Percentiles rank a stretch among this genome's conserved stretches.
These are phyloP conservation scores for Saccharomycopsis crataegensis DNA, from an alignment of 1,139 yeast species.

Conservation along the genomic window DNA sequence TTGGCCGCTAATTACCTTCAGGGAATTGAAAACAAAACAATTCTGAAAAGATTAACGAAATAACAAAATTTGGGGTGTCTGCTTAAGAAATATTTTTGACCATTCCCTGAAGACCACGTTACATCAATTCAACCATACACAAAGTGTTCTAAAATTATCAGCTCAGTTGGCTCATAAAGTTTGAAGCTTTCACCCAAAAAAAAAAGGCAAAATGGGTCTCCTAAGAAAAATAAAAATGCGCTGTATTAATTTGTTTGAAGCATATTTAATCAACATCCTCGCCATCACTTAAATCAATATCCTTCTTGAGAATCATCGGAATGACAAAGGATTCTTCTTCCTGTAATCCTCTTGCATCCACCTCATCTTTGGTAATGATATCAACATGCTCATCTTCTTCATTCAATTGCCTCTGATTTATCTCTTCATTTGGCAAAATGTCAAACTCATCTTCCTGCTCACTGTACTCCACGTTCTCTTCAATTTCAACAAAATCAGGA, in stretches of 20 bases:
- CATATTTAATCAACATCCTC: conserved; percentile 6
- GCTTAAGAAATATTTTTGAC: too few species aligned
- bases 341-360: conserved; percentile 17
- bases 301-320: conserved; percentile 8
- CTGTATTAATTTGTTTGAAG: not conserved
- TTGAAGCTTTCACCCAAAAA: too few species aligned
- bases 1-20: too few species aligned
- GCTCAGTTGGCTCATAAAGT: too few species aligned
- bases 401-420: conserved; percentile 51
- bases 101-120: too few species aligned
- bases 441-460: conserved; percentile 94
- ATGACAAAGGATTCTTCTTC: conserved; percentile 17
- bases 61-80: too few species aligned
- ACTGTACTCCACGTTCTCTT: conserved; percentile 81
- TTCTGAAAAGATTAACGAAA: too few species aligned
- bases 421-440: conserved; percentile 55
- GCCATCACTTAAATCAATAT: not conserved
- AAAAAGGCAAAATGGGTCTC: not conserved
- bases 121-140: too few species aligned
- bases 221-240: not conserved
- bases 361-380: conserved; percentile 48
- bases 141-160: too few species aligned
- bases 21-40: too few species aligned
- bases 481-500: conserved; percentile 93
- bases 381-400: conserved; percentile 70